Conservation (phyloP, 2,329 filamentous ascomycete species). For the Zymoseptoria tritici region DNA sequence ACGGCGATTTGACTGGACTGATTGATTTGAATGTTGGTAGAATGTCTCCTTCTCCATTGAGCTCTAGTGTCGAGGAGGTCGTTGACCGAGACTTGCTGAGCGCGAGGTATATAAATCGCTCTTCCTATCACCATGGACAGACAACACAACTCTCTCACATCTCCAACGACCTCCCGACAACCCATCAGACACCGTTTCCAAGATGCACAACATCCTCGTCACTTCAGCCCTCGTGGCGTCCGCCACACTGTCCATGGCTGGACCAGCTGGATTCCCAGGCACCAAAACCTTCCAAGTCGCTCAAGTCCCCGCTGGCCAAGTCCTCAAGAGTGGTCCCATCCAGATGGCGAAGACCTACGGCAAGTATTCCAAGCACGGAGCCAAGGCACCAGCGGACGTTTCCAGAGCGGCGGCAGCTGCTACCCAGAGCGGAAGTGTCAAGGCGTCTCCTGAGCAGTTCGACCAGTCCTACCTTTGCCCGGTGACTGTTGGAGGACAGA, state of each 20-base stretch:
- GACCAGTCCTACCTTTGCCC: constrained; percentile 42
- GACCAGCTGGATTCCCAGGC: constrained; percentile 22
- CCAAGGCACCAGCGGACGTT: constrained; percentile 22
- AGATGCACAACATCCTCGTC: constrained; percentile 24
- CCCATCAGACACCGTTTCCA: constrained; percentile 8
- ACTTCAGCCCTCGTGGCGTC: constrained; percentile 25
- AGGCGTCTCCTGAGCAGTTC: constrained; percentile 33
- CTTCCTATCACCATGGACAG: constrained; percentile 2
- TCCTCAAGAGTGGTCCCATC: constrained; percentile 5
- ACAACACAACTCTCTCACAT: constrained; percentile 2
- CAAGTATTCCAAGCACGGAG: constrained; percentile 31
- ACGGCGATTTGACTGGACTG: constrained; percentile 15
- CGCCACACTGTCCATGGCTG: constrained; percentile 23
- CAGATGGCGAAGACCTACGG: constrained; percentile 31
- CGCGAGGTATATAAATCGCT: constrained; percentile 7
- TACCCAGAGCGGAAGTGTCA: constrained; percentile 32
- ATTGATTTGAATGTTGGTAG: constrained; percentile 19
- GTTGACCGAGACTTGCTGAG: not conserved
- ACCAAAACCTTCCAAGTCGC: constrained; percentile 23
- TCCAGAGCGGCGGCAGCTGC: constrained; percentile 29
- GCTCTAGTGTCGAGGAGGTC: not conserved
- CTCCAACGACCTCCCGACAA: constrained; percentile 4
- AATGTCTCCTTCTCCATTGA: constrained; percentile 8
- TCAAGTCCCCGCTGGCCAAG: constrained; percentile 24
- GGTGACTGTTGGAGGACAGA: constrained; percentile 57